Conservation (phyloP, 495 filamentous ascomycete species). For the Cairneyella variabilis region DNA sequence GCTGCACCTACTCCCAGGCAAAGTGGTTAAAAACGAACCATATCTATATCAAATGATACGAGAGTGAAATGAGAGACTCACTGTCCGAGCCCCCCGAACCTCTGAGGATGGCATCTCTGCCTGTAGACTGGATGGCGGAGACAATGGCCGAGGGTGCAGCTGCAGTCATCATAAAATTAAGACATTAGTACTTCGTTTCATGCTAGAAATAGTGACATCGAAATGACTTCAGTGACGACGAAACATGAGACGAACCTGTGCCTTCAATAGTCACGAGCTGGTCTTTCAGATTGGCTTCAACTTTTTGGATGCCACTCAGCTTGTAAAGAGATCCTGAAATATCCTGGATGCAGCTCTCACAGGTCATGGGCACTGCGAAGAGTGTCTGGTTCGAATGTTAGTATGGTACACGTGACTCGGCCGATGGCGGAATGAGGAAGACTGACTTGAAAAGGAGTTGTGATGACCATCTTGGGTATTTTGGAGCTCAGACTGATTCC, state of each 20-base stretch:
- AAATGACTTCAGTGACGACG: background rate
- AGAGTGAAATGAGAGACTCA: conserved; percentile 41
- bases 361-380: conserved; percentile 92
- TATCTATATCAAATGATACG: too few species aligned
- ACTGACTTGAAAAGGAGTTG: conserved; percentile 29
- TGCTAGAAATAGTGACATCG: background rate
- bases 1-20: conserved; percentile 71
- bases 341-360: conserved; percentile 80
- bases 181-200: conserved; percentile 7
- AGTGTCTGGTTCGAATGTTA: conserved; percentile 61
- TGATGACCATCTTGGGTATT: conserved; percentile 27
- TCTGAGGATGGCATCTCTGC: conserved; percentile 89
- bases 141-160: conserved; percentile 88
- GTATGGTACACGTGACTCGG: conserved; percentile 12
- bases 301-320: conserved; percentile 66
- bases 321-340: conserved; percentile 71
- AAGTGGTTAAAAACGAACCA: conserved; percentile 5
- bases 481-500: too few species aligned
- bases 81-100: conserved; percentile 83
- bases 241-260: conserved; percentile 45
- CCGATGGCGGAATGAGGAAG: conserved; percentile 1
- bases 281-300: conserved; percentile 59
- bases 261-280: conserved; percentile 69
- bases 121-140: conserved; percentile 80
- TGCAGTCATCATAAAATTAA: too few species aligned